Evolutionary conservation across 352 stramenopile genomes (phyloP).

Genomic region (Phytophthora sp.): DNA sequence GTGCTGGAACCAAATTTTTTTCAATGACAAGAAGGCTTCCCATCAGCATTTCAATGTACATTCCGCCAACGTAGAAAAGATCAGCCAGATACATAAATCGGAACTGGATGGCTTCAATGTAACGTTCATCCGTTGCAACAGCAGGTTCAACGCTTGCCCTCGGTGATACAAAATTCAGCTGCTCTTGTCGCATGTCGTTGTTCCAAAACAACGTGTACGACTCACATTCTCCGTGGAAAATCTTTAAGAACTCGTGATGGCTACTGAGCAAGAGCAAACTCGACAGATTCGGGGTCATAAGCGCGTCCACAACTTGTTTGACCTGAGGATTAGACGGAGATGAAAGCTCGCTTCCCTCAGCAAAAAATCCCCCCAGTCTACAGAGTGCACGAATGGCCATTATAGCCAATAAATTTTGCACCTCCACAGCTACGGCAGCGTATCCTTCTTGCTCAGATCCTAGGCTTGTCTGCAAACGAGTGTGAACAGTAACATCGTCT

Average conservation of each 20-base stretch:
- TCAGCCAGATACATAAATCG: conserved; percentile 72
- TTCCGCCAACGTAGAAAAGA: conserved; percentile 64
- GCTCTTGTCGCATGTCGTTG: conserved; percentile 69
- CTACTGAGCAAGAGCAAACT: conserved; percentile 62
- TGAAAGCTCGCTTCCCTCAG: conserved; percentile 50
- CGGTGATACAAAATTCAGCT: conserved; percentile 57
- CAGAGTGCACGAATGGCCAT: conserved; percentile 74
- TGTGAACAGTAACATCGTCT: conserved; percentile 54
- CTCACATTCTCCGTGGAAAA: conserved; percentile 79
- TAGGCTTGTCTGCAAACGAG: conserved; percentile 44
- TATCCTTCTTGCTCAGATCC: conserved; percentile 49
- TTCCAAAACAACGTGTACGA: conserved; percentile 89
- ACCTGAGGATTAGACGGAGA: conserved; percentile 52
- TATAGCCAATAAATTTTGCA: conserved; percentile 78
- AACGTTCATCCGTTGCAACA: conserved; percentile 44
- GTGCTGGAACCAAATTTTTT: conserved; percentile 47
- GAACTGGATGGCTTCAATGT: conserved; percentile 61
- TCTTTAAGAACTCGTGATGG: conserved; percentile 84
- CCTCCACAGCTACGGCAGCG: conserved; percentile 46
- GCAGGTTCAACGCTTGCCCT: conserved; percentile 43
- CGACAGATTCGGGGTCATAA: conserved; percentile 83
- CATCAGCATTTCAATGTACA: conserved; percentile 84
- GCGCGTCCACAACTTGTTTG: conserved; percentile 48
- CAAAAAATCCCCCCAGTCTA: conserved; percentile 70
- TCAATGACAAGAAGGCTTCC: conserved; percentile 71